A percentile compares a stretch with the other conserved stretches of the same genome.
Evolutionary conservation across 78 protist genomes (phyloP).

Genomic region (Creolimax fragrantissima): DNA sequence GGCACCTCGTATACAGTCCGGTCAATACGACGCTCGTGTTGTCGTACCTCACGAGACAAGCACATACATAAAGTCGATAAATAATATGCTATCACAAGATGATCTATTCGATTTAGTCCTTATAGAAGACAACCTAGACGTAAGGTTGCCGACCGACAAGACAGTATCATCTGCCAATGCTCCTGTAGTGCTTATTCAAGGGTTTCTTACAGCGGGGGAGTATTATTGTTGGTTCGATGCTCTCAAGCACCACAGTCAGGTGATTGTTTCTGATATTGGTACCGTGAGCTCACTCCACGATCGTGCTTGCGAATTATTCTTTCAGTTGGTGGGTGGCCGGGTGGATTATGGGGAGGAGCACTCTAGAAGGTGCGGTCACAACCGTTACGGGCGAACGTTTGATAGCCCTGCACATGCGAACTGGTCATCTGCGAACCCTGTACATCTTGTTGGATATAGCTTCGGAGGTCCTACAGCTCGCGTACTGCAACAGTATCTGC

Average conservation of each 20-base stretch:
- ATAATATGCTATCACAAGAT: too few relatives aligned
- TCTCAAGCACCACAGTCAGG: not conserved
- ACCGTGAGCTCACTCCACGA: slow-evolving; percentile 16
- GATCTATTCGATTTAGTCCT: too few relatives aligned
- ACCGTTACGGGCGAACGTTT: not conserved
- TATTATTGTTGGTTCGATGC: not conserved
- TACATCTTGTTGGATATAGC: slow-evolving; percentile 2
- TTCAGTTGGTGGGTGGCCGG: slow-evolving; percentile 20
- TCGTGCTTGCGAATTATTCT: slow-evolving; percentile 22
- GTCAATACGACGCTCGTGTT: too few relatives aligned
- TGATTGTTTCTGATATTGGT: not conserved
- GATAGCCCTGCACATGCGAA: not conserved
- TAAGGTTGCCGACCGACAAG: too few relatives aligned
- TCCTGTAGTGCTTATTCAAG: not conserved
- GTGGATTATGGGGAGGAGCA: slow-evolving; percentile 30
- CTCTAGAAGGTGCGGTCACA: not conserved
- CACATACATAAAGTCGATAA: too few relatives aligned
- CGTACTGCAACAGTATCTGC: not conserved
- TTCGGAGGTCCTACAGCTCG: not conserved
- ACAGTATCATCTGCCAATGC: not conserved
- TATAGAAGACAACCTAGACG: too few relatives aligned
- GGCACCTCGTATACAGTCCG: too few relatives aligned
- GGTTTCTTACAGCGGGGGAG: not conserved
- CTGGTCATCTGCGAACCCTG: not conserved
- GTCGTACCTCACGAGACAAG: too few relatives aligned